Conservation (phyloP, 495 filamentous ascomycete species). For the Xylaria telfairii region DNA sequence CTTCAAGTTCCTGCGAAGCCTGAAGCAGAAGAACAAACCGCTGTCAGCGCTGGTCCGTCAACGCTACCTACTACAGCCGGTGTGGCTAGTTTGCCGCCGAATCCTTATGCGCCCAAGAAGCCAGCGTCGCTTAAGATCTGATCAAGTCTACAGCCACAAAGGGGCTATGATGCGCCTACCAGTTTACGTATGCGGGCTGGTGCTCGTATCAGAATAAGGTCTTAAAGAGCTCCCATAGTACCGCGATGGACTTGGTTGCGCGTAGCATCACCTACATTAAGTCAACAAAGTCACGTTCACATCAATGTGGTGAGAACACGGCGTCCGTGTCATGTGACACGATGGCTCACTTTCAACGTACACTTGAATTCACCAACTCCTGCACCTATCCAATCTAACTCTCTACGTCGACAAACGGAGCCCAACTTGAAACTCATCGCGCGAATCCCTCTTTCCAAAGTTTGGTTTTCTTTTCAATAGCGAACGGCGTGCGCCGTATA, state of each 20-base stretch:
- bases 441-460: background rate
- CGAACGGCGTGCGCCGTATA: background rate
- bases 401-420: background rate
- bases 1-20: conserved; percentile 24
- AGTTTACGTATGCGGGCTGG: background rate
- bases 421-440: background rate
- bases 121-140: conserved; percentile 28
- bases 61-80: conserved; percentile 38
- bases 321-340: conserved; percentile 20
- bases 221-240: background rate
- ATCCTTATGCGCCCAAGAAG: conserved; percentile 38
- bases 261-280: background rate
- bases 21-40: conserved; percentile 27
- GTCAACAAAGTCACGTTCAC: conserved; percentile 8
- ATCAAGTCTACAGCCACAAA: background rate
- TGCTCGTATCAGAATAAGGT: background rate
- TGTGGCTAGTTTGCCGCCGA: conserved; percentile 40
- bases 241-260: background rate
- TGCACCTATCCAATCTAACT: background rate
- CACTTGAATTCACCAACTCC: background rate
- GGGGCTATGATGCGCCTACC: background rate
- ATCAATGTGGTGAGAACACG: conserved; percentile 38
- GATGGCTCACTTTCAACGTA: background rate
- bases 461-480: background rate
- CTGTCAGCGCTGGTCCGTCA: conserved; percentile 27